phyloP scores from a whole-genome alignment of 2,329 filamentous ascomycete genomes.

The Periconia sp. region DNA sequence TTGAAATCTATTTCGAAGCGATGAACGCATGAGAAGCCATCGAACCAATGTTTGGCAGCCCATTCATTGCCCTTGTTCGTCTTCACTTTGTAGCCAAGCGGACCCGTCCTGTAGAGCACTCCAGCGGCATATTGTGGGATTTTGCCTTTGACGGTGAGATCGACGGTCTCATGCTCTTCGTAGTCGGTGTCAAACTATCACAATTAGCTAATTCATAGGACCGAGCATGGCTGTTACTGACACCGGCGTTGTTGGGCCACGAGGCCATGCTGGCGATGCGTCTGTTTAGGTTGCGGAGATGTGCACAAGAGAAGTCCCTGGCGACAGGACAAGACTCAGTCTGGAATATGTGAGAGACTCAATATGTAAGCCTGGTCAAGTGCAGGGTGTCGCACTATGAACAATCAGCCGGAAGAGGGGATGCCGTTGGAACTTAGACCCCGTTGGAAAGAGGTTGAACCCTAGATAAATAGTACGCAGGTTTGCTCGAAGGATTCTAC shows the following conservation, averaged over 20 bases:
- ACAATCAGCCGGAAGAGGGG: no score
- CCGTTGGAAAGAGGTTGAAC: no score
- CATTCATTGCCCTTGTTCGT: constrained; percentile 65
- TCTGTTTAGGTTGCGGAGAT: no score
- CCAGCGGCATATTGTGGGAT: constrained; percentile 77
- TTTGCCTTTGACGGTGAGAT: constrained; percentile 66
- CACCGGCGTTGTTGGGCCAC: constrained; percentile 39
- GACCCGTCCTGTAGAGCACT: constrained; percentile 75
- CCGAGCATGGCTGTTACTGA: constrained; percentile 3
- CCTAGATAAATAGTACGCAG: no score
- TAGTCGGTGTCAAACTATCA: constrained; percentile 70
- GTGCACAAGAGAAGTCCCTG: no score
- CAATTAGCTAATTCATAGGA: constrained; percentile 4
- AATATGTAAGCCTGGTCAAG: no score
- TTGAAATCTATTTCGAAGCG: constrained; percentile 70
- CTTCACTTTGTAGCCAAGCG: constrained; percentile 69
- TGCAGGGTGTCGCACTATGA: no score
- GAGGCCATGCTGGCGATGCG: constrained; percentile 17
- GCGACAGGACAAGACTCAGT: no score
- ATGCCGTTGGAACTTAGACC: no score
- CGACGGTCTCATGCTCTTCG: constrained; percentile 69
- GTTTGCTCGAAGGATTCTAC: no score
- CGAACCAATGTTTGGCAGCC: constrained; percentile 78
- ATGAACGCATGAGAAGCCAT: constrained; percentile 74
- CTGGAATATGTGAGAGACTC: no score